These are phyloP conservation scores for Cicer chorassanicum DNA, from an alignment of 306 rosid species.

Conservation along the genomic window DNA sequence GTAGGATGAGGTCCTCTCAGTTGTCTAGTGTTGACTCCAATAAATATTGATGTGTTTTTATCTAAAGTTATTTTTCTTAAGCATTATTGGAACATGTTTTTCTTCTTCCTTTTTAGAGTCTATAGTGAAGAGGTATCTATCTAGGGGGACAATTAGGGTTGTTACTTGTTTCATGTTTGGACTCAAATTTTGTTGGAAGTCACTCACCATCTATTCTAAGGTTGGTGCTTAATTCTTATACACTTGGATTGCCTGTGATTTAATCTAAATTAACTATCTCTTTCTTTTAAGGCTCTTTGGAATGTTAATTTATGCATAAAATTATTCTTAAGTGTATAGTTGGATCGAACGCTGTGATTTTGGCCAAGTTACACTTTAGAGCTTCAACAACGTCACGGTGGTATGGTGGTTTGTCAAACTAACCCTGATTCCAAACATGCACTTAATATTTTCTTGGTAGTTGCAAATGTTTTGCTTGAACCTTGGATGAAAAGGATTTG, in stretches of 20 bases:
- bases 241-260: conserved; percentile 26
- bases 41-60: background rate
- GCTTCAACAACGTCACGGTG: too few species aligned
- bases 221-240: conserved; percentile 30
- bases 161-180: conserved; percentile 31
- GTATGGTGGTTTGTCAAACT: too few species aligned
- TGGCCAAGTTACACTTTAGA: too few species aligned
- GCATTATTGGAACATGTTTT: background rate
- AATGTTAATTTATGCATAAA: background rate
- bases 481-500: conserved; percentile 29
- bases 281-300: conserved; percentile 14
- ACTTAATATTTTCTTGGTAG: conserved; percentile 24
- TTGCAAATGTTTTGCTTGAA: conserved; percentile 24
- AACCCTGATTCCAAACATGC: too few species aligned
- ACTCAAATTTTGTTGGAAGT: background rate
- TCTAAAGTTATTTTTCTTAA: background rate
- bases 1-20: conserved; percentile 14
- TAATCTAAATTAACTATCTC: conserved; percentile 18
- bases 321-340: too few species aligned
- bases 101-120: conserved; percentile 14
- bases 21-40: conserved; percentile 8
- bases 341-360: too few species aligned
- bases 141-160: conserved; percentile 17
- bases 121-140: background rate
- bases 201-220: conserved; percentile 10